Percentiles rank a stretch among this genome's conserved stretches.
Evolutionary conservation across 257 asterid genomes (phyloP).

Genomic region (Solanum arcanum): DNA sequence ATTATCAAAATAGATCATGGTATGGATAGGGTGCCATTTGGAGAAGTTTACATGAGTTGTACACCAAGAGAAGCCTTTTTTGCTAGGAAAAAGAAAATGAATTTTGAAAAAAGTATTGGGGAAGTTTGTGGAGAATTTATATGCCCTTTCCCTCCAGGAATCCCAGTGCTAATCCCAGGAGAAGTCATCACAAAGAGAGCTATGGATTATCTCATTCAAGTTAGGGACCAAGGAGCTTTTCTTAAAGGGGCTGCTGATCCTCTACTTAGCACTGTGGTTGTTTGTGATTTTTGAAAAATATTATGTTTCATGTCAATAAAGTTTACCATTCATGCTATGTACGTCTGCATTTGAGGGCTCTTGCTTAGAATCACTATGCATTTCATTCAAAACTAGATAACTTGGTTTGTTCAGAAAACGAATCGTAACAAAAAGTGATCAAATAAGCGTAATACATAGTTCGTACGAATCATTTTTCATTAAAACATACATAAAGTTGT

Average conservation of each 20-base stretch:
- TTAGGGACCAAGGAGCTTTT: conserved; percentile 37
- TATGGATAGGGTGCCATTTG: conserved; percentile 8
- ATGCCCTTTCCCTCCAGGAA: conserved; percentile 58
- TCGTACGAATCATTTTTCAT: too few species aligned
- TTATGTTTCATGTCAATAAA: neutral
- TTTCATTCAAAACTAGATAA: too few species aligned
- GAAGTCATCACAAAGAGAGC: conserved; percentile 49
- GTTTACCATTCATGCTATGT: neutral
- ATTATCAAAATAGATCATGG: neutral
- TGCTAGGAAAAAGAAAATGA: conserved; percentile 34
- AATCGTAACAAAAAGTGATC: too few species aligned
- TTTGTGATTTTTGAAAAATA: conserved; percentile 15
- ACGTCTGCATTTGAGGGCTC: too few species aligned
- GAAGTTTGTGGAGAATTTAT: conserved; percentile 51
- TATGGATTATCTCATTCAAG: conserved; percentile 30
- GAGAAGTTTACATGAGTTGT: conserved; percentile 22
- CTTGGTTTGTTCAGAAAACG: too few species aligned
- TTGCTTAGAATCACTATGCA: too few species aligned
- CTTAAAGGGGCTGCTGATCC: conserved; percentile 61
- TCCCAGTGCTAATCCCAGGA: conserved; percentile 42
- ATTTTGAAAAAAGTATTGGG: conserved; percentile 37
- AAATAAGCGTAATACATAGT: too few species aligned
- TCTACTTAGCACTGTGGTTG: conserved; percentile 30
- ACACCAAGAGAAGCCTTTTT: conserved; percentile 81
- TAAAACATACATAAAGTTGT: too few species aligned